Conservation (phyloP, 345 rosid genomes). For the Arabidopsis thaliana region TAIR10.1 NC_003075.7:8410501-8411000, state of each 20-base stretch:
- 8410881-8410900: slow-evolving; percentile 85
- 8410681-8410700: slow-evolving; percentile 28
- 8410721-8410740: slow-evolving; percentile 83
- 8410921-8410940: slow-evolving; percentile 89
- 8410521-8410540: no score
- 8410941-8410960: slow-evolving; percentile 90
- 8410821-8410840: slow-evolving; percentile 87
- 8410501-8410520: no score
- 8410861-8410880: slow-evolving; percentile 94
- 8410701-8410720: slow-evolving; percentile 70
- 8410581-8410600: not conserved
- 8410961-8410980: slow-evolving; percentile 93
- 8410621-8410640: not conserved
- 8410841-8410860: slow-evolving; percentile 81
- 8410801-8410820: slow-evolving; percentile 69
- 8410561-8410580: no score
- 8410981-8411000: slow-evolving; percentile 94
- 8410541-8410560: no score
- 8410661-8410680: not conserved
- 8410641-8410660: not conserved
- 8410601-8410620: not conserved
- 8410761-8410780: slow-evolving; percentile 53
- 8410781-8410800: slow-evolving; percentile 78
- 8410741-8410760: slow-evolving; percentile 68
- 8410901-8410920: slow-evolving; percentile 73